Base-by-base conservation (phyloP, 345 rosid species). In the Dipteronia dyeriana region DNA sequence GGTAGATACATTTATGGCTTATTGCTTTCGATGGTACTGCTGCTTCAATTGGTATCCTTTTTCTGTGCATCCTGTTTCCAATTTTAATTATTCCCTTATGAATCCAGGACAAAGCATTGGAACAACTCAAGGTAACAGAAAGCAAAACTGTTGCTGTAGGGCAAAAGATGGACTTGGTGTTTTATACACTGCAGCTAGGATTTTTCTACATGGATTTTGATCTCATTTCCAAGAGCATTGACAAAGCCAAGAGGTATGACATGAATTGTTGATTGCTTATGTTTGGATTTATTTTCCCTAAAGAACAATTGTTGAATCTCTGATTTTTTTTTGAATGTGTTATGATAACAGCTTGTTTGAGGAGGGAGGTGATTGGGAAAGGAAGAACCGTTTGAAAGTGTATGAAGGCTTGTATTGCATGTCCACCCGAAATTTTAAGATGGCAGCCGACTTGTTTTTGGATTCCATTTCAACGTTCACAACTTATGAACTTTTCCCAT, bases 351-450 rank as follows among this genome's bases (percentile, higher is more conserved):
- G 99, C 78, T 90, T 97, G 88, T 97, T 97, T 87, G 99, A 97
- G 84, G 99, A 91, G 85, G 99, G 99, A 82, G 99, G 98, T 84
- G 99, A 97, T 72, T 97, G 99, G 99, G 99, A 97, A 83, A 91
- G 94, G 89, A 97, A 97, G 90, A 97, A 97, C 78, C 87, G 98
- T 53, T 85, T 97, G 79, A 97, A 97, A 89, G 99, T 94, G 70
- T 97, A 97, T 17, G 98, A 94, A 86, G 99, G 99, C 82, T 75
- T 97, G 84, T 90, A 86, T 68, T 92, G 93, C 92, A 88, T 97
- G 98, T 89, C 94, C 56, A 90, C 98, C 63, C 85, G 96, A 68
- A 90, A 91, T 76, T 97, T 97, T 80, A 92, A 86, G 88, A 91
- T 88, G 91, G 98, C 99, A 39, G 92, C 99, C 34, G 78, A 80